Percentiles rank a stretch among this genome's conserved stretches.
phyloP scores from a whole-genome alignment of 2,329 filamentous ascomycete species.

The Tolypocladium nubicola region DNA sequence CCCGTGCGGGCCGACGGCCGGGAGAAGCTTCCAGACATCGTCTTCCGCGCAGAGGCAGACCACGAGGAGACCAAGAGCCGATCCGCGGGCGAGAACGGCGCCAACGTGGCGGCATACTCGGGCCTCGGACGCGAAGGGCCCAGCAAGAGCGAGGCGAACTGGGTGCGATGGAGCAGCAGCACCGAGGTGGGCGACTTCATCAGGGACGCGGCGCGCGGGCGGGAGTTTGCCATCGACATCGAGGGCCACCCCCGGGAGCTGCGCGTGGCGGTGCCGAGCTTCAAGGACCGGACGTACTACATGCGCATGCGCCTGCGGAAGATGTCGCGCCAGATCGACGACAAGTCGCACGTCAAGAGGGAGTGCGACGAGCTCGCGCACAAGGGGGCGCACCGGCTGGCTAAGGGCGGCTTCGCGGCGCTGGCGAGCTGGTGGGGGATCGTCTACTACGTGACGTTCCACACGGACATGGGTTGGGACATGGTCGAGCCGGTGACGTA shows the following conservation, averaged over 20 bases:
- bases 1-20: conserved; percentile 51
- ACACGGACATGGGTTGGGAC: conserved; percentile 78
- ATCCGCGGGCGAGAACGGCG: conserved; percentile 15
- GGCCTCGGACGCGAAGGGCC: conserved; percentile 55
- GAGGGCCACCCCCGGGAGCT: conserved; percentile 58
- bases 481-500: conserved; percentile 88
- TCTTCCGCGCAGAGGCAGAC: conserved; percentile 70
- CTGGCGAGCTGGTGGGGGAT: conserved; percentile 71
- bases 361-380: conserved; percentile 75
- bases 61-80: conserved; percentile 34
- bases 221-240: conserved; percentile 77
- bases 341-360: conserved; percentile 63
- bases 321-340: conserved; percentile 56
- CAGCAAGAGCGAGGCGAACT: conserved; percentile 34
- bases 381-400: conserved; percentile 65
- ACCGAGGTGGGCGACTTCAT: conserved; percentile 95
- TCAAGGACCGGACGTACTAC: conserved; percentile 85
- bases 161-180: conserved; percentile 79
- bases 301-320: conserved; percentile 67
- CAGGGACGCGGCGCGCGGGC: conserved; percentile 71
- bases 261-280: conserved; percentile 72
- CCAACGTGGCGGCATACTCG: conserved; percentile 57
- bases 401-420: conserved; percentile 66
- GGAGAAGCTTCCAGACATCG: conserved; percentile 63
- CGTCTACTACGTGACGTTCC: conserved; percentile 63